A percentile compares a stretch with the other conserved stretches of the same genome.
Conservation (phyloP, 257 asterid species). For the Nicotiana knightiana region DNA sequence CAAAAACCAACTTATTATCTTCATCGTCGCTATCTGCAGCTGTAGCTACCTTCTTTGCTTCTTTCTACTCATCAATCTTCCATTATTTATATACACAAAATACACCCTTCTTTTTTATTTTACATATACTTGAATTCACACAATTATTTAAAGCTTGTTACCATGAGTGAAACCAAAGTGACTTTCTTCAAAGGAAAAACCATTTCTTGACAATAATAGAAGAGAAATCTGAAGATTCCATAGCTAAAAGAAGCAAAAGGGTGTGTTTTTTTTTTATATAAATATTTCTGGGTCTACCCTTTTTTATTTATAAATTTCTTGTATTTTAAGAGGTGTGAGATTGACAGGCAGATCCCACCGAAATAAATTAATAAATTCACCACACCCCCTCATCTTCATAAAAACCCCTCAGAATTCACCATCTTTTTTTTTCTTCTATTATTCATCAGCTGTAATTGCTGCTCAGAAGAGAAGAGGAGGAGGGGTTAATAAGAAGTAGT, state of each 20-base stretch:
- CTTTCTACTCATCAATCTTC: conserved; percentile 5
- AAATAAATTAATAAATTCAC: conserved; percentile 84
- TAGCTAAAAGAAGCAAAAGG: conserved; percentile 14
- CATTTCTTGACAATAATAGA: conserved; percentile 13
- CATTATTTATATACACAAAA: background rate
- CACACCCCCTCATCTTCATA: conserved; percentile 65
- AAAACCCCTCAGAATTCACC: conserved; percentile 81
- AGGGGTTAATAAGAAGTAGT: background rate
- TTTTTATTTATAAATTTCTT: background rate
- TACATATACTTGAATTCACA: background rate
- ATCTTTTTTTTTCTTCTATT: conserved; percentile 28
- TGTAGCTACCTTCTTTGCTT: conserved; percentile 3
- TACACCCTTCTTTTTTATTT: background rate
- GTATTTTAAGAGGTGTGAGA: conserved; percentile 41
- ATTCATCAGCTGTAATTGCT: conserved; percentile 27
- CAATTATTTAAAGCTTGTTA: conserved; percentile 6
- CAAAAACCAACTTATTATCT: conserved; percentile 80
- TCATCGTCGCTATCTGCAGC: conserved; percentile 63
- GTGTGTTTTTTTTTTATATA: background rate
- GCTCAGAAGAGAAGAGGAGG: background rate
- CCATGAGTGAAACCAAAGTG: conserved; percentile 17
- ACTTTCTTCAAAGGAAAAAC: conserved; percentile 15
- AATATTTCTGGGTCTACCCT: conserved; percentile 9
- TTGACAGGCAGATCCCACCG: conserved; percentile 97
- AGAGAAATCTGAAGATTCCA: conserved; percentile 44